Conservation (phyloP, 768 basidiomycete genomes). For the Suillus placidus region DNA sequence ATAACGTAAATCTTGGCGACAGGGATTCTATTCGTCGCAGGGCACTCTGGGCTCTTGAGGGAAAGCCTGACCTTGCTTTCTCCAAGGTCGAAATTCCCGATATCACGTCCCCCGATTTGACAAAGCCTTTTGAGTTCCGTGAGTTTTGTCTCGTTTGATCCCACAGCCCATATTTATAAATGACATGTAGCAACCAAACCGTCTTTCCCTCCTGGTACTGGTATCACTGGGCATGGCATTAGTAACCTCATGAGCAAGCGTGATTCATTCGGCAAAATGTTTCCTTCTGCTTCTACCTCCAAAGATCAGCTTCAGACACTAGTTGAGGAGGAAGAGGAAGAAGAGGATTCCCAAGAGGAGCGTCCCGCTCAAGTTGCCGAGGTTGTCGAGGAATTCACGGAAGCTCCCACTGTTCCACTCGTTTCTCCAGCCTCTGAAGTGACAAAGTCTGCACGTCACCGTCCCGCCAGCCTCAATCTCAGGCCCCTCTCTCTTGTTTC, state of each 20-base stretch:
- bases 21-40: slow-evolving; percentile 80
- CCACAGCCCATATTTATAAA: slow-evolving; percentile 6
- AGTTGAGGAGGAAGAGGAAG: slow-evolving; percentile 84
- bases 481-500: slow-evolving; percentile 73
- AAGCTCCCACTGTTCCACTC: slow-evolving; percentile 30
- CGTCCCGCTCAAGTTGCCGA: slow-evolving; percentile 20
- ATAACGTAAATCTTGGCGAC: slow-evolving; percentile 69
- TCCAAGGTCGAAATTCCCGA: slow-evolving; percentile 86
- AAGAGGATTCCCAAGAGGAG: slow-evolving; percentile 17
- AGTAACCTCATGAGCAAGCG: slow-evolving; percentile 61
- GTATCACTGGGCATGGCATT: slow-evolving; percentile 42
- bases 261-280: slow-evolving; percentile 78
- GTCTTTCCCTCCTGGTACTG: slow-evolving; percentile 54
- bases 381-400: slow-evolving; percentile 16
- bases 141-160: slow-evolving; percentile 34
- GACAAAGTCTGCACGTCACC: slow-evolving; percentile 50
- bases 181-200: slow-evolving; percentile 56
- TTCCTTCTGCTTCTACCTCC: slow-evolving; percentile 57
- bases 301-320: slow-evolving; percentile 82
- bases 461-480: slow-evolving; percentile 67
- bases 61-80: slow-evolving; percentile 70
- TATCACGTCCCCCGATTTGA: slow-evolving; percentile 58
- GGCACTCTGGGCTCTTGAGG: slow-evolving; percentile 87
- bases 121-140: slow-evolving; percentile 71
- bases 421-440: slow-evolving; percentile 36